A percentile compares a stretch with the other conserved stretches of the same genome.
Evolutionary conservation across 352 stramenopile species (phyloP).

Genomic region (Phytophthora palmivora): DNA sequence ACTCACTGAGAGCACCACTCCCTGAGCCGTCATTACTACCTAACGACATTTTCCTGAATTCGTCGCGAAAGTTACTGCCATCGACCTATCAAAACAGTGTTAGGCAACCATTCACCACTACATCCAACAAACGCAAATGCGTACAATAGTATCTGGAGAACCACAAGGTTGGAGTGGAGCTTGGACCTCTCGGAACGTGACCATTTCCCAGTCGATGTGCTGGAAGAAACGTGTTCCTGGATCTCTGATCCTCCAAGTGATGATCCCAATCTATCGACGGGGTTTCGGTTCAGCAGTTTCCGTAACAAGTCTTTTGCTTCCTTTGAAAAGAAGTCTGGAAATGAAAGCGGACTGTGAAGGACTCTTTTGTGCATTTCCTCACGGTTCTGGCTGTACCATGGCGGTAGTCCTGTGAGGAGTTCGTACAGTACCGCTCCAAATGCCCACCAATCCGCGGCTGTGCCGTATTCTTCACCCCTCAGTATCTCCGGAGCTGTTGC

Average conservation of each 20-base stretch:
- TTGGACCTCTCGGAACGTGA: conserved; percentile 62
- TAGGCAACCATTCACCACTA: conserved; percentile 1
- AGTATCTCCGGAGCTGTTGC: conserved; percentile 73
- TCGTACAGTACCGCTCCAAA: conserved; percentile 82
- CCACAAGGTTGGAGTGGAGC: conserved; percentile 76
- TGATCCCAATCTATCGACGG: conserved; percentile 60
- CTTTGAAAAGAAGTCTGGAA: conserved; percentile 59
- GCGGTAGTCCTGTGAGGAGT: conserved; percentile 77
- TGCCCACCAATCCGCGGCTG: conserved; percentile 83
- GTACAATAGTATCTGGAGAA: conserved; percentile 51
- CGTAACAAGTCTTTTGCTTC: conserved; percentile 60
- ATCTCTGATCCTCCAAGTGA: conserved; percentile 58
- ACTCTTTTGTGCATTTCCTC: conserved; percentile 59
- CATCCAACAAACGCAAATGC: conserved; percentile 3
- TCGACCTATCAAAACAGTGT: conserved; percentile 3
- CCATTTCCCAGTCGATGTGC: conserved; percentile 68
- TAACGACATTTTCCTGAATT: conserved; percentile 81
- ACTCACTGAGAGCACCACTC: conserved; percentile 43
- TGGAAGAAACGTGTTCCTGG: conserved; percentile 73
- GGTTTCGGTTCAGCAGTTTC: conserved; percentile 56
- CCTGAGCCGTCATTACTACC: conserved; percentile 46
- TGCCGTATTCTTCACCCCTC: conserved; percentile 68
- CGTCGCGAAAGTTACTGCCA: conserved; percentile 85
- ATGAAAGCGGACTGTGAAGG: conserved; percentile 56
- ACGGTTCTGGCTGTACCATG: conserved; percentile 78